Percentiles rank a stretch among this genome's conserved stretches.
phyloP scores from a whole-genome alignment of 1,284 basidiomycete genomes.

The Papiliotrema laurentii region DNA sequence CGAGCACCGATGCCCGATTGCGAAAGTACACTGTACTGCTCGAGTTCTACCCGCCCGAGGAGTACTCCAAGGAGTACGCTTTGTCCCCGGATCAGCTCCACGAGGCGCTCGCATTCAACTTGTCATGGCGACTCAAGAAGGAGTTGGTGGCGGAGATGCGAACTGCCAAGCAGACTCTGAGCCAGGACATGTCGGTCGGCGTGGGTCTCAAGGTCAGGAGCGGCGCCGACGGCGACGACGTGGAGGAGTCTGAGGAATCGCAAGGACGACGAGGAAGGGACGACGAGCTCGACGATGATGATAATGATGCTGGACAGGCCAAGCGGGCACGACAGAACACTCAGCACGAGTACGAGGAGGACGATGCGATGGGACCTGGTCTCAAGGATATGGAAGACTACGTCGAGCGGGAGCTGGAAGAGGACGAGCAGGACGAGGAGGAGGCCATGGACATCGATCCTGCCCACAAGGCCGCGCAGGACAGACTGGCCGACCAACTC shows the following conservation, averaged over 20 bases:
- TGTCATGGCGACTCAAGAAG: conserved; percentile 78
- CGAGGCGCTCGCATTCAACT: conserved; percentile 65
- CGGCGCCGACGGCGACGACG: conserved; percentile 47
- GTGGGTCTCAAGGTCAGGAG: conserved; percentile 59
- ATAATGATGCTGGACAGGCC: conserved; percentile 68
- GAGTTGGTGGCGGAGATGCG: conserved; percentile 85
- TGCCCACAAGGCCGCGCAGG: conserved; percentile 51
- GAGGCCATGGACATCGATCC: conserved; percentile 48
- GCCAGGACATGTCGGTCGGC: conserved; percentile 77
- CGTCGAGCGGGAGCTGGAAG: conserved; percentile 60
- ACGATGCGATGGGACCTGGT: conserved; percentile 55
- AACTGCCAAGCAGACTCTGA: conserved; percentile 74
- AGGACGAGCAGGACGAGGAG: conserved; percentile 47
- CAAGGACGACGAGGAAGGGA: conserved; percentile 40
- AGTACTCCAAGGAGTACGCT: conserved; percentile 83
- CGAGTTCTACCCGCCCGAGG: conserved; percentile 78
- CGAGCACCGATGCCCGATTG: conserved; percentile 60
- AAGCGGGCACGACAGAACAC: conserved; percentile 61
- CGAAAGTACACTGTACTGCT: conserved; percentile 81
- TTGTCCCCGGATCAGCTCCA: conserved; percentile 71
- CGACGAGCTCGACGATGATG: conserved; percentile 60
- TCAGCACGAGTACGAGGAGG: conserved; percentile 65
- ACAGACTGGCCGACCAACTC: conserved; percentile 44
- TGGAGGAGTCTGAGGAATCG: conserved; percentile 53
- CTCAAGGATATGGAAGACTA: conserved; percentile 58